A percentile compares a stretch with the other conserved stretches of the same genome.
Conservation (phyloP, 225 moss, liverwort and hornwort genomes). For the Sphagnum tenellum region DNA sequence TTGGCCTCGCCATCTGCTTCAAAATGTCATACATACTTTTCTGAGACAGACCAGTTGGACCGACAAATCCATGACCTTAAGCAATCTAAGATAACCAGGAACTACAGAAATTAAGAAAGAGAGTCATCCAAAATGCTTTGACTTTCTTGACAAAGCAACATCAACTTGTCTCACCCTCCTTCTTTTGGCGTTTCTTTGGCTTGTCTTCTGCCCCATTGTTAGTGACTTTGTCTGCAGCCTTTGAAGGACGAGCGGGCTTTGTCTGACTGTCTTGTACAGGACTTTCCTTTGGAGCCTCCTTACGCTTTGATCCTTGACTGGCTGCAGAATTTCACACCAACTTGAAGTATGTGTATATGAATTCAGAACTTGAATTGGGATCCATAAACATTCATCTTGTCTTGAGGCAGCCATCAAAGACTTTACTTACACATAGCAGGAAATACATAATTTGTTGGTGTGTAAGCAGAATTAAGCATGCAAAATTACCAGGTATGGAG, state of each 20-base stretch:
- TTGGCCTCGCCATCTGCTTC: conserved; percentile 23
- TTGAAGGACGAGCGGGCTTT: conserved; percentile 37
- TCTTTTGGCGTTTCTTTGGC: conserved; percentile 51
- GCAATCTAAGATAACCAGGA: neutral
- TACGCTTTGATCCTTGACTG: conserved; percentile 44
- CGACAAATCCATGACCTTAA: neutral
- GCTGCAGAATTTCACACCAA: too few species aligned
- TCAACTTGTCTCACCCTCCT: conserved; percentile 10
- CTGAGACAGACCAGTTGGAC: too few species aligned
- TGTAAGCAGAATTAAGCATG: neutral
- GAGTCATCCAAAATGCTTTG: conserved; percentile 5
- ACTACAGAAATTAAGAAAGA: too few species aligned
- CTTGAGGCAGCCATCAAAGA: too few species aligned
- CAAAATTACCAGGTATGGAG: conserved; percentile 12
- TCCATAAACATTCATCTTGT: too few species aligned
- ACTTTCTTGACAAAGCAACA: neutral
- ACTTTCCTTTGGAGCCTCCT: conserved; percentile 37
- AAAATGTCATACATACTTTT: neutral
- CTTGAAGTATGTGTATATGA: too few species aligned
- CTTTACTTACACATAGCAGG: too few species aligned
- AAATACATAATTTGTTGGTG: too few species aligned
- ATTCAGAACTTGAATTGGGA: too few species aligned
- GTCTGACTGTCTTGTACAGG: conserved; percentile 12
- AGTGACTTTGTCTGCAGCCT: conserved; percentile 15
- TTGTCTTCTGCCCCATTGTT: conserved; percentile 35